Percentiles rank a stretch among this genome's conserved stretches.
Evolutionary conservation across 148 eudicot genomes (phyloP).

Genomic region (Vaccinium myrtillus): DNA sequence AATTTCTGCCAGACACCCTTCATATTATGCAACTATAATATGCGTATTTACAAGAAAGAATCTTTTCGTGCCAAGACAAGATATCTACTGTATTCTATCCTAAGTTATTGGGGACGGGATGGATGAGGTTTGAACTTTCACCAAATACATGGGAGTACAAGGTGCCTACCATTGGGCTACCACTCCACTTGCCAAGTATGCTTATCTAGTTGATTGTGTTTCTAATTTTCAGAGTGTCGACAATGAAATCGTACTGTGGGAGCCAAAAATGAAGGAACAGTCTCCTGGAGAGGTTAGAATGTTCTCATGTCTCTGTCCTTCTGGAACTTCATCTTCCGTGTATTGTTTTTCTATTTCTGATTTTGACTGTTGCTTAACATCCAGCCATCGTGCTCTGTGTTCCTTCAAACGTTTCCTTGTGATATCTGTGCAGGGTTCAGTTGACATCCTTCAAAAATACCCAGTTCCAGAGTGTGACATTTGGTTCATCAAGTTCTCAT

Average conservation of each 20-base stretch:
- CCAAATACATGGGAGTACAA: too few relatives aligned
- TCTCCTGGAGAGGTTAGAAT: constrained; percentile 97
- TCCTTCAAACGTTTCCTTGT: constrained; percentile 5
- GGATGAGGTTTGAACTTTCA: too few relatives aligned
- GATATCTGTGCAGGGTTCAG: constrained; percentile 57
- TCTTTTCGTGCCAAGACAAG: too few relatives aligned
- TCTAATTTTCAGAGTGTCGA: constrained; percentile 75
- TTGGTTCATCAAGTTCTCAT: constrained; percentile 98
- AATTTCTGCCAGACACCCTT: background rate
- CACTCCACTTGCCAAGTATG: background rate
- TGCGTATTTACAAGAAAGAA: too few relatives aligned
- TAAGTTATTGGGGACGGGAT: too few relatives aligned
- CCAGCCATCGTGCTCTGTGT: background rate
- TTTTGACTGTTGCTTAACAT: background rate
- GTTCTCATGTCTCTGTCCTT: constrained; percentile 5
- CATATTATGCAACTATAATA: background rate
- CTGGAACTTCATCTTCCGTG: background rate
- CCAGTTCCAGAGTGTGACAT: constrained; percentile 97
- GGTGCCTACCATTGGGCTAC: too few relatives aligned
- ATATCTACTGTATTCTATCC: too few relatives aligned
- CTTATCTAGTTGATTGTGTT: constrained; percentile 8
- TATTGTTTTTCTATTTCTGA: background rate
- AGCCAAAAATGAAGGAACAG: constrained; percentile 93
- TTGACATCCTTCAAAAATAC: constrained; percentile 88
- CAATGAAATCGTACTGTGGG: constrained; percentile 94